Conservation (phyloP, 2,329 filamentous ascomycete genomes). For the Fusarium sacchari region DNA sequence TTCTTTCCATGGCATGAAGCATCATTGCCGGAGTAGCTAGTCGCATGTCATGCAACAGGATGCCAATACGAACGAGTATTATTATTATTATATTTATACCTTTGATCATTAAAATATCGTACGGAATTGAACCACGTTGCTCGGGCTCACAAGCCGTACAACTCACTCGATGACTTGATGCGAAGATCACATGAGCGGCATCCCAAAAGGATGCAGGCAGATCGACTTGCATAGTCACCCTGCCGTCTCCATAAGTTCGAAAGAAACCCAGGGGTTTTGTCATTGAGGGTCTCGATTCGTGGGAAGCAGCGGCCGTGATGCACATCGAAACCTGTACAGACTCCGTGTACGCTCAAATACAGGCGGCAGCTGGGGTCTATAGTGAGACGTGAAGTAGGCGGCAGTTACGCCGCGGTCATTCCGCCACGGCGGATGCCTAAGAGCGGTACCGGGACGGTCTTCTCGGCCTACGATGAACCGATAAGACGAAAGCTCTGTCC, state of each 20-base stretch:
- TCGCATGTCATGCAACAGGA: not conserved
- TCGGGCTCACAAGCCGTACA: not conserved
- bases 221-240: not conserved
- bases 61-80: not conserved
- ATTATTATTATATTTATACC: too few relatives aligned
- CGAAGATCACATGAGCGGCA: constrained; percentile 17
- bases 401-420: not conserved
- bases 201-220: not conserved
- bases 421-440: not conserved
- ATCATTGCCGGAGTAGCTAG: not conserved
- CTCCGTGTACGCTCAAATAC: not conserved
- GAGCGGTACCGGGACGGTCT: not conserved
- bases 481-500: not conserved
- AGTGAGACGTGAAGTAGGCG: too few relatives aligned
- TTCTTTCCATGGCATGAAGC: not conserved
- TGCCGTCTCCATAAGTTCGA: not conserved
- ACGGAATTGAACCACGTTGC: not conserved
- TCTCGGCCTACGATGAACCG: constrained; percentile 29
- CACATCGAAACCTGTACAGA: not conserved
- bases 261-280: not conserved
- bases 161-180: not conserved
- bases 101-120: not conserved
- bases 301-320: not conserved
- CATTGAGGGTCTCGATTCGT: not conserved
- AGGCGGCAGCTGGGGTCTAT: not conserved